Conservation (phyloP, 2,329 filamentous ascomycete genomes). For the Aspergillus puulaauensis region DNA sequence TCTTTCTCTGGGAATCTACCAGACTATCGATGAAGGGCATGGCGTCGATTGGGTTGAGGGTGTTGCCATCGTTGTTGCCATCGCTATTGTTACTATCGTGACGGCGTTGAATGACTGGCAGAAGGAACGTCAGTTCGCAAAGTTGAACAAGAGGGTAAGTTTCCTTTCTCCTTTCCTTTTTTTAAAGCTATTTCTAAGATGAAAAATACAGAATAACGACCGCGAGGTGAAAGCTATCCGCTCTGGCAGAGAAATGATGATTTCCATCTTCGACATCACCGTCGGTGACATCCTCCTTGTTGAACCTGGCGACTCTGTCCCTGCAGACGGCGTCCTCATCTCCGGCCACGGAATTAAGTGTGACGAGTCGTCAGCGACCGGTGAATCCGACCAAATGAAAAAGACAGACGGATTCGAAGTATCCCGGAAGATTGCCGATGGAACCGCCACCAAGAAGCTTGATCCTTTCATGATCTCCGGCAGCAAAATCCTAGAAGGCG, state of each 20-base stretch:
- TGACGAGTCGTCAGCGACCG: conserved; percentile 72
- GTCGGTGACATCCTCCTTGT: conserved; percentile 70
- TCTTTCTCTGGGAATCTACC: conserved; percentile 67
- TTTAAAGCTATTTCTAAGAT: conserved; percentile 11
- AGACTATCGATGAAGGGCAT: conserved; percentile 55
- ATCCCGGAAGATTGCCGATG: conserved; percentile 55
- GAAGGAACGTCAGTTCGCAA: conserved; percentile 65
- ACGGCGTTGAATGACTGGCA: conserved; percentile 67
- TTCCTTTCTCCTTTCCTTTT: neutral
- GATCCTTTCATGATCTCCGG: conserved; percentile 80
- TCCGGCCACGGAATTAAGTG: conserved; percentile 66
- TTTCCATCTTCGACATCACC: conserved; percentile 66
- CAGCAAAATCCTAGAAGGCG: conserved; percentile 72
- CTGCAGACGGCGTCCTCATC: conserved; percentile 70
- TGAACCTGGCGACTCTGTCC: conserved; percentile 68
- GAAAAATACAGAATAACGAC: conserved; percentile 57
- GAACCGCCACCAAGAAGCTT: conserved; percentile 54
- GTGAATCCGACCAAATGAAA: conserved; percentile 70
- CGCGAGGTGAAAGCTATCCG: conserved; percentile 66
- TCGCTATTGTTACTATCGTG: conserved; percentile 63
- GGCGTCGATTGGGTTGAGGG: conserved; percentile 67
- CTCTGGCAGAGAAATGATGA: conserved; percentile 62
- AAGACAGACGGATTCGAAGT: conserved; percentile 63
- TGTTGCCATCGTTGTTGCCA: conserved; percentile 65
- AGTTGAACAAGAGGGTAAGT: conserved; percentile 54